phyloP scores from a whole-genome alignment of 148 eudicot genomes.

The Bassia scoparia region DNA sequence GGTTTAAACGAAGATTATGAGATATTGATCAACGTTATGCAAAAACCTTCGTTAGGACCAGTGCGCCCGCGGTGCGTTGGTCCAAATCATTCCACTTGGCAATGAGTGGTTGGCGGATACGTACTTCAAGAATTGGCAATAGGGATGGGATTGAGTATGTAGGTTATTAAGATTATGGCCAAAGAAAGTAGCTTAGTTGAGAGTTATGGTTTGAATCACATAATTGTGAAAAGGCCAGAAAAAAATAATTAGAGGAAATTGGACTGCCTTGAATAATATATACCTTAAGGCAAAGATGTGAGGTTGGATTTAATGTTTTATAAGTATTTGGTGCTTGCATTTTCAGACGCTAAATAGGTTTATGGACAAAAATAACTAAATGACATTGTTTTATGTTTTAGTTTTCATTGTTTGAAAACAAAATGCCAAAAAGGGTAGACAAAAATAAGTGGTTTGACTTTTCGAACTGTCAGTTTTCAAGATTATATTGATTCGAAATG shows the following conservation, averaged over 20 bases:
- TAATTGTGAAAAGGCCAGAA: conserved; percentile 33
- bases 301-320: conserved; percentile 36
- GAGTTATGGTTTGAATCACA: conserved; percentile 33
- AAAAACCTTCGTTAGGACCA: conserved; percentile 46
- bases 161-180: conserved; percentile 46
- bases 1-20: too few relatives aligned
- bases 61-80: conserved; percentile 37
- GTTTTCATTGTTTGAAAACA: too few relatives aligned
- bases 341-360: conserved; percentile 40
- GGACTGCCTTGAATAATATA: conserved; percentile 38
- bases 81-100: conserved; percentile 56
- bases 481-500: too few relatives aligned
- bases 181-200: conserved; percentile 48
- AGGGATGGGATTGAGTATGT: conserved; percentile 42
- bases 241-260: conserved; percentile 31
- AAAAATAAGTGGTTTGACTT: too few relatives aligned
- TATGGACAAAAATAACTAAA: conserved; percentile 27
- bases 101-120: conserved; percentile 41
- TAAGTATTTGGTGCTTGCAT: conserved; percentile 34
- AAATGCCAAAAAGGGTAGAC: too few relatives aligned
- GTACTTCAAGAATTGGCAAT: conserved; percentile 41
- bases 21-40: conserved; percentile 34
- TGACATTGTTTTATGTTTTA: not conserved
- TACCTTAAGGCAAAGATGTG: conserved; percentile 44
- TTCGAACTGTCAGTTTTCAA: too few relatives aligned